phyloP scores from a whole-genome alignment of 2,329 filamentous ascomycete genomes.

The Colletotrichum echinochloae region DNA sequence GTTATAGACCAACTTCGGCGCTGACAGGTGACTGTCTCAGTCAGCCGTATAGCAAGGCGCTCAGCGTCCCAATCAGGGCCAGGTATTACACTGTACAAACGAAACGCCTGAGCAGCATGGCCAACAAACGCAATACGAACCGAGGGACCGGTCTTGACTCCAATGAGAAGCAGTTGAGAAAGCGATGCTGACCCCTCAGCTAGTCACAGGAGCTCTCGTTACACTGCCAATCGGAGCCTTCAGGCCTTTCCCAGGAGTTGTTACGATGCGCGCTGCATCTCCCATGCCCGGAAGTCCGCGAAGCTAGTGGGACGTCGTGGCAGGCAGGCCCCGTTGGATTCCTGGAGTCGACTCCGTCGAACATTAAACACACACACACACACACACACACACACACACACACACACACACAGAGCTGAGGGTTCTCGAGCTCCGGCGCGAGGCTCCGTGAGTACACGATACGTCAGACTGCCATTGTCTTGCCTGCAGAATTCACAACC shows the following conservation, averaged over 20 bases:
- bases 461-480: slow-evolving; percentile 2
- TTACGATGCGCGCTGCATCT: not conserved
- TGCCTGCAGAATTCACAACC: not conserved
- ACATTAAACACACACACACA: no score
- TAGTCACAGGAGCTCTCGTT: not conserved
- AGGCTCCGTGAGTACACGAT: not conserved
- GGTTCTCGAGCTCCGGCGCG: not conserved
- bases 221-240: not conserved
- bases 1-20: not conserved
- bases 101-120: not conserved
- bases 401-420: no score
- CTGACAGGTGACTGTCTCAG: not conserved
- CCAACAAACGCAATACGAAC: not conserved
- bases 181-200: not conserved
- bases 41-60: not conserved
- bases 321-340: no score
- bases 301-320: not conserved
- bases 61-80: not conserved
- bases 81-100: not conserved
- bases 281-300: slow-evolving; percentile 1
- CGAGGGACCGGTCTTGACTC: not conserved
- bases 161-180: not conserved
- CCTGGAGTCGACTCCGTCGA: not conserved
- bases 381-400: no score
- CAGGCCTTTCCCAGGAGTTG: no score